Conservation (phyloP, 1,284 basidiomycete species). For the Pseudozyma flocculosa region DNA sequence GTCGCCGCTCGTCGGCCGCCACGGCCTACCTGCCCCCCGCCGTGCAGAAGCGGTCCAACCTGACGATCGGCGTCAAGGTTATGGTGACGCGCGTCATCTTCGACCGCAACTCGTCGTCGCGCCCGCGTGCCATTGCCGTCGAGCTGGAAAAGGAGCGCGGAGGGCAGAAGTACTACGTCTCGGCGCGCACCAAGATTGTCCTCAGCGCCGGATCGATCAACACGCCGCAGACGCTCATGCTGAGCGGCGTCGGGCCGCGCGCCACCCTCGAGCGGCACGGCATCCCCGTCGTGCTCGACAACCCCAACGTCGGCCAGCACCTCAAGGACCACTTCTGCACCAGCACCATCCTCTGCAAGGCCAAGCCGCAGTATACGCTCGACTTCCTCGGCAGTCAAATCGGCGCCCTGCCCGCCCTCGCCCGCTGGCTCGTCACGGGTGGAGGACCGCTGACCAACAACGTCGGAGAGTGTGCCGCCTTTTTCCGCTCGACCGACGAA, state of each 20-base stretch:
- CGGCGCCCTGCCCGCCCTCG: constrained; percentile 16
- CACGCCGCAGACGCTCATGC: constrained; percentile 67
- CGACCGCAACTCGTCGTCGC: constrained; percentile 19
- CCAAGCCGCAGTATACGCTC: constrained; percentile 27
- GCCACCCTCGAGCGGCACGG: constrained; percentile 26
- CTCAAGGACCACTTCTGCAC: constrained; percentile 50
- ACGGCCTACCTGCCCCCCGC: constrained; percentile 39
- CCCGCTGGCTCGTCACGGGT: constrained; percentile 36
- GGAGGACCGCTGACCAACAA: constrained; percentile 32
- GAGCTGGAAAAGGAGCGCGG: constrained; percentile 34
- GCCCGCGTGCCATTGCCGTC: constrained; percentile 37
- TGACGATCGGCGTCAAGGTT: constrained; percentile 40
- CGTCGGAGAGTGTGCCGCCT: constrained; percentile 54
- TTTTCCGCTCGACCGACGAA: constrained; percentile 54
- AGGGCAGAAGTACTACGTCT: constrained; percentile 29
- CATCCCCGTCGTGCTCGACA: constrained; percentile 32
- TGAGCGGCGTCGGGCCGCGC: constrained; percentile 67
- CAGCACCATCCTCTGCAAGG: constrained; percentile 13
- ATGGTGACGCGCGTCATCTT: constrained; percentile 40
- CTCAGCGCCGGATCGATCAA: constrained; percentile 56
- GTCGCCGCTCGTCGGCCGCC: constrained; percentile 38
- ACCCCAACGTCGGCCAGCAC: constrained; percentile 38
- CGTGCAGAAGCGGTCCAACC: constrained; percentile 36
- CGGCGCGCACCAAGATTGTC: constrained; percentile 62
- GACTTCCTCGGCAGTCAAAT: constrained; percentile 30